A percentile compares a stretch with the other conserved stretches of the same genome.
phyloP scores from a whole-genome alignment of 2,329 filamentous ascomycete species.

The Pestalotiopsis sp. region DNA sequence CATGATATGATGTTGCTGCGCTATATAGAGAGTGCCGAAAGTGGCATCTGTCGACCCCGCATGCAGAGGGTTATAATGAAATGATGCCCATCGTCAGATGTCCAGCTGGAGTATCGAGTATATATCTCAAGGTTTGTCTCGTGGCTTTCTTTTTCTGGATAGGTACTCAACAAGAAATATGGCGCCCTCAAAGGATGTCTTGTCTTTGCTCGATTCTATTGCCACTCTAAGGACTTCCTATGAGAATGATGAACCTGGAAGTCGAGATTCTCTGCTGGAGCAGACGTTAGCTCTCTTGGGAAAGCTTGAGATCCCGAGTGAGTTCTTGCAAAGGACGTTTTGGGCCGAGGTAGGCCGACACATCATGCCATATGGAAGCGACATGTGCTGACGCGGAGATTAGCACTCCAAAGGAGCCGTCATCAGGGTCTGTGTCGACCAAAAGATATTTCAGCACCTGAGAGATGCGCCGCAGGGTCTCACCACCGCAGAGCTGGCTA shows the following conservation, averaged over 20 bases:
- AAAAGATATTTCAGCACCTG: slow-evolving; percentile 13
- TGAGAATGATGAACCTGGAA: not conserved
- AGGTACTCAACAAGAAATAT: not conserved
- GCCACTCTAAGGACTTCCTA: not conserved
- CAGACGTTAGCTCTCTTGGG: slow-evolving; percentile 3
- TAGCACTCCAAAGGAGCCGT: slow-evolving; percentile 12
- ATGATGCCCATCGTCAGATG: not conserved
- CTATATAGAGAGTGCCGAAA: not conserved
- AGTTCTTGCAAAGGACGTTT: slow-evolving; percentile 14
- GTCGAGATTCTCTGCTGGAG: slow-evolving; percentile 12
- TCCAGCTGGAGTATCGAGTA: not conserved
- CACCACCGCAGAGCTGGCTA: not conserved
- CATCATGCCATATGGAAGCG: not conserved
- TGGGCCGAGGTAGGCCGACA: slow-evolving; percentile 9
- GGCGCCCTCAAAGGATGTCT: not conserved
- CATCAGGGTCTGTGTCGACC: slow-evolving; percentile 6
- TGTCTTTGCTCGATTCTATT: not conserved
- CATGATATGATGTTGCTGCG: not conserved
- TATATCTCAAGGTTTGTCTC: not conserved
- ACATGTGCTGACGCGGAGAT: not conserved
- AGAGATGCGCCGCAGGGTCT: slow-evolving; percentile 10
- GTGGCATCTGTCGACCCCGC: not conserved
- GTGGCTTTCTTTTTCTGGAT: not conserved
- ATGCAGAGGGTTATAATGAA: not conserved
- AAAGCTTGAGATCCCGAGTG: slow-evolving; percentile 14